These are phyloP conservation scores for Chrysochromulina tobinii DNA, from an alignment of 78 protist genomes.

Conservation along the genomic window DNA sequence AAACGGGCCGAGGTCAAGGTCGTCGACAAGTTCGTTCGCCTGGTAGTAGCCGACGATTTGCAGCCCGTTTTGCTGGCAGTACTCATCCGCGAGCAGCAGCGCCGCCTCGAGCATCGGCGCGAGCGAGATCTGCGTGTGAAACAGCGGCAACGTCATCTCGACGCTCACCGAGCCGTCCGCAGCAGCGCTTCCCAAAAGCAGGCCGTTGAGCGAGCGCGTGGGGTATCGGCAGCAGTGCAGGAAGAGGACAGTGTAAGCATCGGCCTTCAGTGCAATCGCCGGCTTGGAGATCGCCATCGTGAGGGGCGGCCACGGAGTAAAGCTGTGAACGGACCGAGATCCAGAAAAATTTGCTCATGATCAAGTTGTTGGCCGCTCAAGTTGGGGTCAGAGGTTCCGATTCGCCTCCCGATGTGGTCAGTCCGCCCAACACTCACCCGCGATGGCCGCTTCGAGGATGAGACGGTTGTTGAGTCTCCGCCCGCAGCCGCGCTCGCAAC, in stretches of 20 bases:
- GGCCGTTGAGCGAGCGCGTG: neutral
- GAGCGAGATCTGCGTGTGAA: neutral
- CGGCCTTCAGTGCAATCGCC: too few species aligned
- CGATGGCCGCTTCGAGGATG: too few species aligned
- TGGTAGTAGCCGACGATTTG: neutral
- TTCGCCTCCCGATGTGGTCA: too few species aligned
- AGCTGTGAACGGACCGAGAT: too few species aligned
- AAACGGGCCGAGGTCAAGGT: neutral
- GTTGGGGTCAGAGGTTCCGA: too few species aligned
- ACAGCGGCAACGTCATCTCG: neutral
- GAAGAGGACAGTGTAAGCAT: neutral
- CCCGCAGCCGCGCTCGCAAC: too few species aligned
- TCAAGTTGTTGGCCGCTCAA: too few species aligned
- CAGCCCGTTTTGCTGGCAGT: neutral
- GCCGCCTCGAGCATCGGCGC: slow-evolving; percentile 16
- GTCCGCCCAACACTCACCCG: too few species aligned
- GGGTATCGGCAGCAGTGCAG: neutral
- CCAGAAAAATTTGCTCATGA: too few species aligned
- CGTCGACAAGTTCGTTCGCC: neutral
- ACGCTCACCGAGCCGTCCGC: neutral
- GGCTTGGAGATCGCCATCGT: too few species aligned
- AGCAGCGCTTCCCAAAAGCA: neutral
- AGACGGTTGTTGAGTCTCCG: too few species aligned
- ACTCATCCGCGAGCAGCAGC: neutral
- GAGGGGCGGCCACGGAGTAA: too few species aligned